Conservation (phyloP, 2,329 filamentous ascomycete species). For the Aurifilum marmelostoma region DNA sequence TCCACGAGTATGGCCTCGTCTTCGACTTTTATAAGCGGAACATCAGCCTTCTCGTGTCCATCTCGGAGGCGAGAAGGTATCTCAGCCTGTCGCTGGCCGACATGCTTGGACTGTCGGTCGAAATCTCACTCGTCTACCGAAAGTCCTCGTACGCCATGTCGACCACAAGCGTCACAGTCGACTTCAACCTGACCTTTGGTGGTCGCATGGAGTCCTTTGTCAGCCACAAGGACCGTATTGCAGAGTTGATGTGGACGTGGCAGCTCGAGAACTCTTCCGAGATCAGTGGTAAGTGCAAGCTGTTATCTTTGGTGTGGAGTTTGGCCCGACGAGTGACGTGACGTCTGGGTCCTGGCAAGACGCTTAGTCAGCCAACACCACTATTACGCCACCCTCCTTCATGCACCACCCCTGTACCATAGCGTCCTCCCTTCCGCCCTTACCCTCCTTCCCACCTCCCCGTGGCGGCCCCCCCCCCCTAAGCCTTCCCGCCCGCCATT, state of each 20-base stretch:
- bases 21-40: slow-evolving; percentile 30
- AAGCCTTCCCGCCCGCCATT: background rate
- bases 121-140: slow-evolving; percentile 27
- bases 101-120: slow-evolving; percentile 30
- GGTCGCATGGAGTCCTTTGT: slow-evolving; percentile 29
- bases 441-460: slow-evolving; percentile 15
- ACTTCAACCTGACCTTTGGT: slow-evolving; percentile 30
- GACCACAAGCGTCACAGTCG: slow-evolving; percentile 27
- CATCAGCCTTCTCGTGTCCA: slow-evolving; percentile 29
- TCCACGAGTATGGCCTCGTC: slow-evolving; percentile 28
- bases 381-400: slow-evolving; percentile 11
- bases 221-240: slow-evolving; percentile 30
- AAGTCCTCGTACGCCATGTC: slow-evolving; percentile 28
- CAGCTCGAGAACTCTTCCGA: slow-evolving; percentile 30
- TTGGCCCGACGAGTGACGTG: background rate
- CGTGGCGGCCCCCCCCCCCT: no score
- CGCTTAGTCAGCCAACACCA: slow-evolving; percentile 25
- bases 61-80: slow-evolving; percentile 28
- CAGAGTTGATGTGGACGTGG: slow-evolving; percentile 31
- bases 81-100: slow-evolving; percentile 31
- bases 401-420: slow-evolving; percentile 26
- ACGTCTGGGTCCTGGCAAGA: background rate
- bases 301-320: background rate
- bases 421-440: background rate
- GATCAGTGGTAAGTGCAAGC: slow-evolving; percentile 26